These are phyloP conservation scores for Amborella trichopoda DNA, from an alignment of 164 flowering plant genomes.

Conservation along the genomic window DNA sequence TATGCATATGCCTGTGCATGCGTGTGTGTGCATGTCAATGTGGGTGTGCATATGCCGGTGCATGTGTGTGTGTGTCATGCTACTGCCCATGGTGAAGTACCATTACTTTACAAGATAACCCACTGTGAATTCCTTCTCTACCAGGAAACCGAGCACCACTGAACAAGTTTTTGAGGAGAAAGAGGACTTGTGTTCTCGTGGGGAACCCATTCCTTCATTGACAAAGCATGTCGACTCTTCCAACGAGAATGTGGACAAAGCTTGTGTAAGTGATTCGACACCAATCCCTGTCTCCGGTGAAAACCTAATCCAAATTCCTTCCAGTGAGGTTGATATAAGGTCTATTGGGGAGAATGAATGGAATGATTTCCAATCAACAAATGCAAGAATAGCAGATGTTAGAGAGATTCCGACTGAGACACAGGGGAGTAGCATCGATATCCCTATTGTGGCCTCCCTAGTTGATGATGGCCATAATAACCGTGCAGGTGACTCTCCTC, in stretches of 20 bases:
- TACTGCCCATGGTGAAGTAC: too few relatives aligned
- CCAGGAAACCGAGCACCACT: constrained; percentile 61
- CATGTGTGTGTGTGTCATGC: too few relatives aligned
- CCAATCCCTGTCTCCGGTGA: constrained; percentile 34
- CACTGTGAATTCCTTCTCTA: too few relatives aligned
- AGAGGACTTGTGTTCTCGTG: constrained; percentile 41
- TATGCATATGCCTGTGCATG: too few relatives aligned
- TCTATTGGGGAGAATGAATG: constrained; percentile 59
- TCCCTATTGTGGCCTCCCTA: constrained; percentile 53
- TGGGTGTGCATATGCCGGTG: too few relatives aligned
- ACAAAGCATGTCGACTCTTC: constrained; percentile 77
- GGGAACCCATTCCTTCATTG: constrained; percentile 22
- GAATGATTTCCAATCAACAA: constrained; percentile 79
- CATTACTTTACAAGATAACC: too few relatives aligned
- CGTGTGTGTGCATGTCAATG: too few relatives aligned
- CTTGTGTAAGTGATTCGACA: constrained; percentile 66
- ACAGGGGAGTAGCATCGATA: constrained; percentile 62
- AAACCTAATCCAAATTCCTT: constrained; percentile 24
- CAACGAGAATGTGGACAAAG: constrained; percentile 82
- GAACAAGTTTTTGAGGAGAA: constrained; percentile 65
- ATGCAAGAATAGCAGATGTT: constrained; percentile 61
- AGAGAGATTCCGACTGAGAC: constrained; percentile 62
- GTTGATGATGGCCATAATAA: constrained; percentile 21
- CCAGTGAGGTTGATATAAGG: constrained; percentile 25
- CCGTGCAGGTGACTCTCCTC: constrained; percentile 30